Base-by-base conservation (phyloP, 192 early-diverging fungal genomes). In the Chytriomyces hyalinus region DNA sequence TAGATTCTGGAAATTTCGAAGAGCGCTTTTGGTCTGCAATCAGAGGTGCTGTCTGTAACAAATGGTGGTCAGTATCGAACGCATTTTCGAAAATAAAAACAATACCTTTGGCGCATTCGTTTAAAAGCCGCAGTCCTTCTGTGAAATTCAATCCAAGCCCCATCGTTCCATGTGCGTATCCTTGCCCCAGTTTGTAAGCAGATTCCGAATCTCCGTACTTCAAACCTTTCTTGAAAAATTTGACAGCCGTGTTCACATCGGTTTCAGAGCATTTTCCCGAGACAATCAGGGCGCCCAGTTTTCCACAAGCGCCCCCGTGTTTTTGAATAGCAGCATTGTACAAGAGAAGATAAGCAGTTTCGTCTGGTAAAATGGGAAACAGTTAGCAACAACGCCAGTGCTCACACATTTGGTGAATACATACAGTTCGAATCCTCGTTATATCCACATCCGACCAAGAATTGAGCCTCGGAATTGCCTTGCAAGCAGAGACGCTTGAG, bases 381-480 rank as follows among this genome's bases (percentile, higher is more conserved):
- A 15, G 7, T n/a, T 11, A 63, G n/a, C 36, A 74, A 63, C 47
- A 36, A 63, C 10, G 17, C 51, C 50, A 71, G 44, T 13, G 48
- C 9, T 20, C 15, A 68, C 11, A 46, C 10, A 47, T 47, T 15
- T 47, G 67, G n/a, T n/a, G 60, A 46, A 47, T 13, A 68, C 67
- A 71, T 47, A 78, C 76, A 83, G 61, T 89, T 88, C 67, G 82
- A 24, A 70, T 87, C 86, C 24, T 84, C 83, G 6, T 65, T 61
- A 73, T 80, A 84, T 44, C 76, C 81, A 59, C 80, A 70, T 10
- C 81, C 83, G 13, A 84, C 65, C 22, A 75, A 81, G 71, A 81
- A 81, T 67, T 82, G 73, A n/a, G 91, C 90, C 69, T 93, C 90
- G 10, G 90, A 84, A 78, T 89, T 87, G 13, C 92, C 91, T 36